A percentile compares a stretch with the other conserved stretches of the same genome.
Conservation (phyloP, 805 yeast species). For the Wickerhamomyces queroliae region DNA sequence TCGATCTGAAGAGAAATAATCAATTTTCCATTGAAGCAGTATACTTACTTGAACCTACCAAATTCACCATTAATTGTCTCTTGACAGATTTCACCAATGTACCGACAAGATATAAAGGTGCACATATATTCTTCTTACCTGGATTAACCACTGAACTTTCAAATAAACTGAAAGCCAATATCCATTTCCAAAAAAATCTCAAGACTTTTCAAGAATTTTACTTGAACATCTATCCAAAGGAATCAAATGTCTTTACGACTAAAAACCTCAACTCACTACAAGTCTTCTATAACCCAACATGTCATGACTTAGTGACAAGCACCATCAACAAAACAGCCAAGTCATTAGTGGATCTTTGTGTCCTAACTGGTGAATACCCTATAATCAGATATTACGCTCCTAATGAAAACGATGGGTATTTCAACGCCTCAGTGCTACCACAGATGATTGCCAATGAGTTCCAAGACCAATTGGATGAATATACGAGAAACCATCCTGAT, state of each 20-base stretch:
- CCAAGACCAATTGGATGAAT: constrained; percentile 66
- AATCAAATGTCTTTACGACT: constrained; percentile 67
- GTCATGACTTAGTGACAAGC: constrained; percentile 52
- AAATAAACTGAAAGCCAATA: constrained; percentile 22
- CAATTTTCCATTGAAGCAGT: constrained; percentile 70
- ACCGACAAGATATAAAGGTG: constrained; percentile 69
- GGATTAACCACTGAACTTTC: constrained; percentile 34
- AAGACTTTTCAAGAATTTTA: constrained; percentile 34
- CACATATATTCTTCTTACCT: constrained; percentile 70
- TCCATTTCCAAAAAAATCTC: constrained; percentile 22
- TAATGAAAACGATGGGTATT: constrained; percentile 38
- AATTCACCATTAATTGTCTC: constrained; percentile 69
- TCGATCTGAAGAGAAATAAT: constrained; percentile 56
- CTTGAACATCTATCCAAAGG: constrained; percentile 57
- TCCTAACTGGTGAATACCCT: constrained; percentile 84
- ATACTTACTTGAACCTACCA: constrained; percentile 68
- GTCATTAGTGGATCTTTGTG: constrained; percentile 65
- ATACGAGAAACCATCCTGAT: constrained; percentile 62
- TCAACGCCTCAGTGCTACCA: constrained; percentile 56
- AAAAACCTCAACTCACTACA: constrained; percentile 60
- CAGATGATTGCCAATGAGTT: constrained; percentile 67
- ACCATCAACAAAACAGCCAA: constrained; percentile 57
- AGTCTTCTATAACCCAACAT: constrained; percentile 60
- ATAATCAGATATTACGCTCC: constrained; percentile 68
- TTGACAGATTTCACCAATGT: constrained; percentile 62